A percentile compares a stretch with the other conserved stretches of the same genome.
Evolutionary conservation across 73 alveolate genomes (phyloP).

Genomic region (Blepharisma japonicum): DNA sequence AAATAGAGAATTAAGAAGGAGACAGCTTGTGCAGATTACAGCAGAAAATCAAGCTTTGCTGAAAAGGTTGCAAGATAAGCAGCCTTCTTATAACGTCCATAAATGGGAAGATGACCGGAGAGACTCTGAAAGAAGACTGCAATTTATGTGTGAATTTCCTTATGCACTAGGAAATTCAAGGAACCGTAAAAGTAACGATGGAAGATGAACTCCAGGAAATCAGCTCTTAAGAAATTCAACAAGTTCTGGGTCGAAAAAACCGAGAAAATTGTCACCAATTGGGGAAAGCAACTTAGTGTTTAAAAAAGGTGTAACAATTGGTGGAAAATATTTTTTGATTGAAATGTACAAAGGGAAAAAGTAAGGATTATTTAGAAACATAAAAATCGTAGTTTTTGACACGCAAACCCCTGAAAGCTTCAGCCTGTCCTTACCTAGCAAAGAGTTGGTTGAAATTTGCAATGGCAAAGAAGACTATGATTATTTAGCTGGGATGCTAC

Average conservation of each 20-base stretch:
- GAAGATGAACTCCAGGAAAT: neutral
- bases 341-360: slow-evolving; percentile 3
- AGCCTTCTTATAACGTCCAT: slow-evolving; percentile 41
- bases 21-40: slow-evolving; percentile 47
- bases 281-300: neutral
- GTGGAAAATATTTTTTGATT: neutral
- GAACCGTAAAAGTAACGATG: neutral
- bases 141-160: slow-evolving; percentile 56
- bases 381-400: neutral
- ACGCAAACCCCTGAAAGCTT: slow-evolving; percentile 1
- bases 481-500: neutral
- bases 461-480: slow-evolving; percentile 12
- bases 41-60: slow-evolving; percentile 55
- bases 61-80: slow-evolving; percentile 45
- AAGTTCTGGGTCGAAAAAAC: neutral
- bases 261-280: neutral
- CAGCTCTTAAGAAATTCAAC: neutral
- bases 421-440: neutral
- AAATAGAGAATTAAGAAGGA: slow-evolving; percentile 42
- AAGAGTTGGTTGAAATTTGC: neutral
- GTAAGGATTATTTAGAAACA: neutral
- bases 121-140: slow-evolving; percentile 34
- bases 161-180: slow-evolving; percentile 19
- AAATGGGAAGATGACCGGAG: slow-evolving; percentile 54
- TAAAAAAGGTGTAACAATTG: neutral